Conservation (phyloP, 495 filamentous ascomycete genomes). For the Xylaria cubensis region DNA sequence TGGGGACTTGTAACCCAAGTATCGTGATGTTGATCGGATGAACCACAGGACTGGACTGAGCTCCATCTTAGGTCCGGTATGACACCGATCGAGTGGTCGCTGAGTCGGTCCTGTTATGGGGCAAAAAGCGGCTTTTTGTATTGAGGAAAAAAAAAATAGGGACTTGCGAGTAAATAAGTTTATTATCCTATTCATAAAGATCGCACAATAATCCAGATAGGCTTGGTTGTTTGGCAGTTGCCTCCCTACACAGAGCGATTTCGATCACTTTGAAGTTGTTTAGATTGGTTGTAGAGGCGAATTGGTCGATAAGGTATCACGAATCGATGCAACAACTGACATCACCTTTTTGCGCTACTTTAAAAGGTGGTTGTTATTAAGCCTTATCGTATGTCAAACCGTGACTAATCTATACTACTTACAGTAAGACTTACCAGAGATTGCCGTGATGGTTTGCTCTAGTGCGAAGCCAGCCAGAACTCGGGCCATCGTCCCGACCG, state of each 20-base stretch:
- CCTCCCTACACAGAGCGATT: background rate
- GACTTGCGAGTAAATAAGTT: background rate
- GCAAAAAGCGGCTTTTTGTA: background rate
- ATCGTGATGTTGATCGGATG: background rate
- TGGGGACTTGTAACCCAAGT: no score
- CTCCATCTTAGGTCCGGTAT: slow-evolving; percentile 12
- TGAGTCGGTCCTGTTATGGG: slow-evolving; percentile 26
- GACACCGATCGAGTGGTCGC: background rate
- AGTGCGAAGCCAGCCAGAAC: background rate
- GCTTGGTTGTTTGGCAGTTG: no score
- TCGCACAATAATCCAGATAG: background rate
- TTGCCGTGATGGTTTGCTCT: slow-evolving; percentile 1
- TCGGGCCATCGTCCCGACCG: slow-evolving; percentile 12
- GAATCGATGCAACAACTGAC: slow-evolving; percentile 1
- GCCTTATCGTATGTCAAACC: slow-evolving; percentile 8
- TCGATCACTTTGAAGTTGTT: background rate
- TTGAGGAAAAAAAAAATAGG: background rate
- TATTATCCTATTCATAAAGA: background rate
- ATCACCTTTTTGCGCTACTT: background rate
- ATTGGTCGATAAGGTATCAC: no score
- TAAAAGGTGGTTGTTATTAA: background rate
- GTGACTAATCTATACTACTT: slow-evolving; percentile 1
- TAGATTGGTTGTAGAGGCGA: background rate
- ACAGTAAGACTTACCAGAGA: background rate
- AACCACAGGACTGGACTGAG: background rate